Evolutionary conservation across 495 filamentous ascomycete species (phyloP), one percentile per base, ranked within the genome.

Genomic region (Astrothelium macrocarpum): DNA sequence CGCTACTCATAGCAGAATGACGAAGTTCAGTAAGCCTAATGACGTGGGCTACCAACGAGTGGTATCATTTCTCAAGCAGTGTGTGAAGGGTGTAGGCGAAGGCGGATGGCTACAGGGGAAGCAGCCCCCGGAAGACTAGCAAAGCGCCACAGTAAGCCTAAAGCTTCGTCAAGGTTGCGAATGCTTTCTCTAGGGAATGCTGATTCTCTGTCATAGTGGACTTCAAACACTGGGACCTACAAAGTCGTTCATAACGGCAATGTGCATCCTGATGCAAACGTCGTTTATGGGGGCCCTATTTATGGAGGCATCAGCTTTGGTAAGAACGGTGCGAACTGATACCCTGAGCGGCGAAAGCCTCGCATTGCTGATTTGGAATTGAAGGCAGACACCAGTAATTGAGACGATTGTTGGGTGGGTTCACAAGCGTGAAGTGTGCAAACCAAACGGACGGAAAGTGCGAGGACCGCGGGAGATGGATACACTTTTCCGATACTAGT

Each of bases 1-100:
- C 28, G 60, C 53, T 5, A 66, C 60, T 31, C 67, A 68, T 46
- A 60, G 46, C 23, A 49, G 60, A 9, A 68, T 68, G 67, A 60
- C 64, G 7, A 66, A 64, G 32, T 68, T 66, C 32, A 36, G 18
- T 32, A 28, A 45, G 16, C 36, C 49, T 12, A 14, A 58, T 9
- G 67, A 66, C 29, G 11, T 20, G 9, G 67, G 67, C 2, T 66
- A 49, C 26, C 4, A 20, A 25, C 36, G 36, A n/a, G 34, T 62
- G 5, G 20, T 5, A 20, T 14, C 45, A 14, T 14, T 16, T 5
- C 45, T 49, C 20, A 14, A 20, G 20, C 20, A 5, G n/a, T 49
- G 45, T 9, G 20, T 23, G 45, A 23, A 49, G 20, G 20, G 0
- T 42, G 18, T 42, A 16, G 36, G 36, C 18, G 18, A 9, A 42